Evolutionary conservation across 106 monocot species (phyloP), one percentile per base, ranked within the genome.

Genomic region (Dactylorhiza incarnata): DNA sequence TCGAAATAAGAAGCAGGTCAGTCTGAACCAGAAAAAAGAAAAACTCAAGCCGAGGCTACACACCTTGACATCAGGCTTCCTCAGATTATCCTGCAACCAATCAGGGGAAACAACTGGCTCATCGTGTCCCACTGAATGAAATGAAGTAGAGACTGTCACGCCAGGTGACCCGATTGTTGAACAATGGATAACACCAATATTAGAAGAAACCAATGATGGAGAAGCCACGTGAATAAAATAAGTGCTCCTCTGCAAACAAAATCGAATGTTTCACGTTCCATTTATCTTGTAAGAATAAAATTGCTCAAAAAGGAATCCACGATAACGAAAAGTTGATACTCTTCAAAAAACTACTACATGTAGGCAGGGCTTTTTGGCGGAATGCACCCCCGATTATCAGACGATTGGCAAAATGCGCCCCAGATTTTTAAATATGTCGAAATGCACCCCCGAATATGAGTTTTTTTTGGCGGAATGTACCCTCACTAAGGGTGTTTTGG

Each of bases 41-140:
- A 65, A 29, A 65, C 9, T 65, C 45, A 44, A 7, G 29, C 13
- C 4, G 49, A 43, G 14, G 7, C 10, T 1, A 48, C 66, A 49
- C 61, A 91, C 91, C 91, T 89, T 88, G 10, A 92, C 80, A 74
- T 86, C 86, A 24, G 88, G 86, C 56, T 84, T 75, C 77, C 76
- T 78, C 45, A 92, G 82, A 74, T 86, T 82, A 76, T 78, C 63
- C 74, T 86, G 83, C 53, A 92, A 72, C 91, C 91, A 92, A 48
- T 92, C 84, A n/a, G 88, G 76, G 22, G 91, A 89, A 80, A 92
- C 88, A 56, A 92, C 86, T 6, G 91, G 84, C 23, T 89, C 88
- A 47, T 43, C 74, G 45, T 52, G 71, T 0, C 84, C 44, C 16
- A 82, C 16, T 9, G 84, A 73, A 45, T 82, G 79, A 66, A 66